Percentiles rank a stretch among this genome's conserved stretches.
Conservation (phyloP, 352 stramenopile genomes). For the Aphanomyces euteiches region DNA sequence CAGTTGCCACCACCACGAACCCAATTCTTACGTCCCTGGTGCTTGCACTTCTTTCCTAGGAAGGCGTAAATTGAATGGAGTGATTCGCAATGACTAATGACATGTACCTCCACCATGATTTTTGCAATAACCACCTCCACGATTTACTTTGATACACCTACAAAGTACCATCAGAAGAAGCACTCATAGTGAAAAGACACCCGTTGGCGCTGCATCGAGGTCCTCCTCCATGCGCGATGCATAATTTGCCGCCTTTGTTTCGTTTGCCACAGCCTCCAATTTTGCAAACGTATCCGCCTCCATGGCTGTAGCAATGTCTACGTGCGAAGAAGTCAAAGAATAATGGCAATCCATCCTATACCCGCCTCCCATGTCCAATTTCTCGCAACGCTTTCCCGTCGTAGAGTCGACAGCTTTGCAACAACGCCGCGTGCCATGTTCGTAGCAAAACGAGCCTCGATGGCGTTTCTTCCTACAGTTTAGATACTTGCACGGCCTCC, state of each 20-base stretch:
- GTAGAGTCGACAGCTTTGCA: background rate
- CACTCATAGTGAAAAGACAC: background rate
- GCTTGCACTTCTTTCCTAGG: background rate
- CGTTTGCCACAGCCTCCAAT: background rate
- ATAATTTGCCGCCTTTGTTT: background rate
- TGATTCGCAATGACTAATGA: background rate
- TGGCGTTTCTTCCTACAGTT: background rate
- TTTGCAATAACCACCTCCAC: slow-evolving; percentile 1
- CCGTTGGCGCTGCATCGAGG: background rate
- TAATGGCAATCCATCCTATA: background rate
- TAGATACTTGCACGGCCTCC: background rate
- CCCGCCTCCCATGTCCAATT: background rate
- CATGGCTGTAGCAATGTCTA: background rate
- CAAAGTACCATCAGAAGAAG: background rate
- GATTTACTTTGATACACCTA: slow-evolving; percentile 1
- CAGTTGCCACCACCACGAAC: background rate
- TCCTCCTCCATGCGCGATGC: background rate
- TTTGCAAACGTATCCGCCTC: background rate
- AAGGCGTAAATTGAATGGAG: too few species aligned
- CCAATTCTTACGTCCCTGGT: background rate
- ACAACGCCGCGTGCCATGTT: background rate
- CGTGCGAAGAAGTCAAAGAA: background rate
- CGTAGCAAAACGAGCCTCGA: background rate
- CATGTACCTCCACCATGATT: background rate
- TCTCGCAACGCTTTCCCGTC: background rate